Evolutionary conservation across 768 basidiomycete species (phyloP).

Genomic region (Epithele typhae): DNA sequence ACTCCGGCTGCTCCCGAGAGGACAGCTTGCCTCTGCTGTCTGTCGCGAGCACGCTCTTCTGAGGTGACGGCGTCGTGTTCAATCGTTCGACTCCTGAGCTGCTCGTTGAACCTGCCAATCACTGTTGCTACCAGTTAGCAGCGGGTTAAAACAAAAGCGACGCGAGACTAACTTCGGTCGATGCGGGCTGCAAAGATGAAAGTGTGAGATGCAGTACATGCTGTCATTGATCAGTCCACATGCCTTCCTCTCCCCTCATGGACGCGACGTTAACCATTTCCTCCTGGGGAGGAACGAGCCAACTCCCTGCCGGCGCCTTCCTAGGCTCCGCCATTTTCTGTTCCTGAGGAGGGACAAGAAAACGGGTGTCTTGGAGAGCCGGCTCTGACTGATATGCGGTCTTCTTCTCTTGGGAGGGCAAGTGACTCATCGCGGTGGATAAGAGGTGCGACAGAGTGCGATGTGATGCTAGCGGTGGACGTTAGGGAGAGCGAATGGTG

Average conservation of each 20-base stretch:
- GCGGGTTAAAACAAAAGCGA: not conserved
- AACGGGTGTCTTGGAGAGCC: constrained; percentile 3
- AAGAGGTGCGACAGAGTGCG: not conserved
- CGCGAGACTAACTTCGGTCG: constrained; percentile 1
- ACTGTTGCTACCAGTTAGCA: not conserved
- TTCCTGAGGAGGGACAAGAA: constrained; percentile 11
- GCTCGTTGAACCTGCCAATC: not conserved
- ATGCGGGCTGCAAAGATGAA: not conserved
- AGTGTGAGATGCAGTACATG: not conserved
- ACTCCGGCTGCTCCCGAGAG: constrained; percentile 10
- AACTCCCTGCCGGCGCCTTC: not conserved
- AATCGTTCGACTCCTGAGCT: constrained; percentile 1
- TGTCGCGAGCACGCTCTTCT: not conserved
- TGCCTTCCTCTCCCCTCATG: constrained; percentile 2
- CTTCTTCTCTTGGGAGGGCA: constrained; percentile 8
- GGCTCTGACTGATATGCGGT: constrained; percentile 2
- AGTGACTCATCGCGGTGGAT: constrained; percentile 7
- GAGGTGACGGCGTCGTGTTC: not conserved
- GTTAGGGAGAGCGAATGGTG: not conserved
- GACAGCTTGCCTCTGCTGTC: constrained; percentile 9
- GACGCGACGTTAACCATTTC: constrained; percentile 4
- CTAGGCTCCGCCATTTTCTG: not conserved
- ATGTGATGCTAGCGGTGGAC: not conserved
- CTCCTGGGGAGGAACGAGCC: constrained; percentile 9
- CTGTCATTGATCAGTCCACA: not conserved